Evolutionary conservation across 129 eudicot genomes (phyloP), one percentile per base, ranked within the genome.

Genomic region (Sambucus nigra): DNA sequence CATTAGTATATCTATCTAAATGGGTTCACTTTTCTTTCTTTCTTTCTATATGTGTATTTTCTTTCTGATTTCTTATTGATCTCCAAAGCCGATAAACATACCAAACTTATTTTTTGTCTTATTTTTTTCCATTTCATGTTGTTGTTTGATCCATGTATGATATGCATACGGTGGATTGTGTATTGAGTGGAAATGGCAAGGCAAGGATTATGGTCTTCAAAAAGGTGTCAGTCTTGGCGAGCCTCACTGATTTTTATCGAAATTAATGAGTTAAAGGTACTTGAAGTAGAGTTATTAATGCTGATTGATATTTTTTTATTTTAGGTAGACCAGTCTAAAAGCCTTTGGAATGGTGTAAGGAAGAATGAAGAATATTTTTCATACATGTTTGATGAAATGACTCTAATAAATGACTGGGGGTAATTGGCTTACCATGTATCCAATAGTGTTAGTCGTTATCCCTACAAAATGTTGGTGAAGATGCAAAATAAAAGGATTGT

Each of bases 111-210:
- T n/a, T n/a, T n/a, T n/a, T n/a, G n/a, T n/a, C n/a, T n/a, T n/a
- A n/a, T n/a, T n/a, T n/a, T n/a, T n/a, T n/a, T n/a, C n/a, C n/a
- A n/a, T n/a, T n/a, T n/a, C n/a, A n/a, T n/a, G n/a, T n/a, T n/a
- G n/a, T n/a, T n/a, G n/a, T n/a, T n/a, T n/a, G n/a, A n/a, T n/a
- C n/a, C n/a, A n/a, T n/a, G n/a, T n/a, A n/a, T n/a, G n/a, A n/a
- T n/a, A n/a, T n/a, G n/a, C n/a, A n/a, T n/a, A n/a, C n/a, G n/a
- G n/a, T n/a, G n/a, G n/a, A n/a, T n/a, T n/a, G n/a, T n/a, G n/a
- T n/a, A n/a, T n/a, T n/a, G n/a, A n/a, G 85, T 79, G 94, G 94
- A 86, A 76, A 48, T 87, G 93, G 94, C 78, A 74, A 50, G 65
- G 64, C 31, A 73, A 67, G 25, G 82, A 71, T 46, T 81, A 79